Conservation (phyloP, 192 early-diverging fungal genomes). For the Entomortierella parvispora region DNA sequence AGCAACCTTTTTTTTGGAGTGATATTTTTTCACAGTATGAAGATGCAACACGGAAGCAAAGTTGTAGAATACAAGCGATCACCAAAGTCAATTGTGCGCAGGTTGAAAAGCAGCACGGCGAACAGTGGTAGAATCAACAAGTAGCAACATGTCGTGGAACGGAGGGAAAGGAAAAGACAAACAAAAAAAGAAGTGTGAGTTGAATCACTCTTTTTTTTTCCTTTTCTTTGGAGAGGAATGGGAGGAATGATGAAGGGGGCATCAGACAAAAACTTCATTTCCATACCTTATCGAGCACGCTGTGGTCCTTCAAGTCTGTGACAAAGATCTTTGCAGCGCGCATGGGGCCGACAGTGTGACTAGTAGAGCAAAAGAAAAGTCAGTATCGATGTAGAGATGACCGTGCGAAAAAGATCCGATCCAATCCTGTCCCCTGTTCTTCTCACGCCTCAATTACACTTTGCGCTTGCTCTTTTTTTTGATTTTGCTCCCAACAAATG, state of each 20-base stretch:
- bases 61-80: background rate
- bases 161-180: constrained; percentile 13
- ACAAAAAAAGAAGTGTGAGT: constrained; percentile 33
- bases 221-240: constrained; percentile 1
- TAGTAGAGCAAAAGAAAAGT: constrained; percentile 9
- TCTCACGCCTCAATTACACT: constrained; percentile 7
- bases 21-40: background rate
- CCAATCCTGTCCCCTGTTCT: too few relatives aligned
- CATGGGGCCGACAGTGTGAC: constrained; percentile 97
- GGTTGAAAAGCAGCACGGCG: constrained; percentile 43
- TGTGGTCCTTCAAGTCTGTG: constrained; percentile 78
- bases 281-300: constrained; percentile 68
- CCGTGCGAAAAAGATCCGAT: background rate
- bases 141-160: background rate
- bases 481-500: too few relatives aligned
- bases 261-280: background rate
- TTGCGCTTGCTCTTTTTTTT: too few relatives aligned
- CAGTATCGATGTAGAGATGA: background rate
- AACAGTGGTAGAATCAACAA: constrained; percentile 3
- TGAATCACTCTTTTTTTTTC: constrained; percentile 37
- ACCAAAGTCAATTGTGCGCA: constrained; percentile 26
- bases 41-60: too few relatives aligned
- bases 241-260: background rate
- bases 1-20: constrained; percentile 47
- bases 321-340: constrained; percentile 95